Percentiles rank a stretch among this genome's conserved stretches.
These are phyloP conservation scores for Sporothrix sp. DNA, from an alignment of 2,329 filamentous ascomycete genomes.

Conservation along the genomic window DNA sequence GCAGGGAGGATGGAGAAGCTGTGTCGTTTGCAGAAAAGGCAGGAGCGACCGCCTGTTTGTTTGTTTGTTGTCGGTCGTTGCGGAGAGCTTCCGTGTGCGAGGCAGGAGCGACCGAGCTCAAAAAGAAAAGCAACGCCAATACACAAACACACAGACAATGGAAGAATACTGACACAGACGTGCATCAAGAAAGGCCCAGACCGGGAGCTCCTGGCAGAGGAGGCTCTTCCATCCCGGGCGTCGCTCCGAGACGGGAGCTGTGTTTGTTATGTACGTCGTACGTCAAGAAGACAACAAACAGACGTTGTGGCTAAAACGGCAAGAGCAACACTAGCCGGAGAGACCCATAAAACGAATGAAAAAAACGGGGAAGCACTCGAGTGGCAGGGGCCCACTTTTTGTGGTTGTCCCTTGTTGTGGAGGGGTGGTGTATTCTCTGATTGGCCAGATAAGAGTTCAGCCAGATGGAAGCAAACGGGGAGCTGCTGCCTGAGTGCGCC, in stretches of 20 bases:
- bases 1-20: neutral
- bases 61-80: neutral
- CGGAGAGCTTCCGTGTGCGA: slow-evolving; percentile 3
- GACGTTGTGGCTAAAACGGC: too few relatives aligned
- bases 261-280: neutral
- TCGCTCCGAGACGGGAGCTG: too few relatives aligned
- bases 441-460: too few relatives aligned
- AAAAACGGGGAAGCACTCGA: neutral
- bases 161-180: too few relatives aligned
- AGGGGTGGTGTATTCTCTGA: slow-evolving; percentile 7
- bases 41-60: slow-evolving; percentile 1
- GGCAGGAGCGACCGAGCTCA: neutral
- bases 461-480: too few relatives aligned
- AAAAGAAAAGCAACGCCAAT: neutral
- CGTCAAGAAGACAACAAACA: too few relatives aligned
- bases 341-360: neutral
- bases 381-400: slow-evolving; percentile 5
- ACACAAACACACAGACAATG: neutral
- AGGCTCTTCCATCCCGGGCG: too few relatives aligned
- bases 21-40: slow-evolving; percentile 1
- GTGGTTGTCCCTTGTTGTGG: slow-evolving; percentile 1
- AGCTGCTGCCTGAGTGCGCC: too few relatives aligned
- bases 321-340: too few relatives aligned
- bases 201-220: neutral
- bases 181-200: slow-evolving; percentile 5